Percentiles rank a stretch among this genome's conserved stretches.
Conservation (phyloP, 1,284 basidiomycete genomes). For the Grifola frondosa region DNA sequence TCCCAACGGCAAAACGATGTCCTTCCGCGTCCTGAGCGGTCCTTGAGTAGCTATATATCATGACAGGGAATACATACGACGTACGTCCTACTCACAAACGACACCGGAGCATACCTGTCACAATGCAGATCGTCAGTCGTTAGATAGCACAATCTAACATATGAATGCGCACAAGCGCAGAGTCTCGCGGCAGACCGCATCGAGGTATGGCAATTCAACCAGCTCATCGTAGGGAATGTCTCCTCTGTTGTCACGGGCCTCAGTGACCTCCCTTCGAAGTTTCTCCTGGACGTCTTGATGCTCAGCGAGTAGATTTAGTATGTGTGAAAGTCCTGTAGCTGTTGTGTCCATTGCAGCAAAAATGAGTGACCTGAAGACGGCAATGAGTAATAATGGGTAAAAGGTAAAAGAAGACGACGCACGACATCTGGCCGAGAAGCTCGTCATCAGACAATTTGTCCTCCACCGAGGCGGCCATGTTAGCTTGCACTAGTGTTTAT, state of each 20-base stretch:
- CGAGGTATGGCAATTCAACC: conserved; percentile 20
- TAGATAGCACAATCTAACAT: background rate
- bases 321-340: conserved; percentile 21
- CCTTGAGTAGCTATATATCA: too few species aligned
- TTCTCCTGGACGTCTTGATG: conserved; percentile 20
- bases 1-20: conserved; percentile 21
- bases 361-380: conserved; percentile 15
- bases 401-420: conserved; percentile 1
- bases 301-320: conserved; percentile 17
- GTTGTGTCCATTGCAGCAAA: conserved; percentile 27
- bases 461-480: conserved; percentile 25
- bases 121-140: background rate
- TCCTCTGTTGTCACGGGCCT: conserved; percentile 11
- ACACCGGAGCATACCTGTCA: conserved; percentile 9
- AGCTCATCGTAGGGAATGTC: conserved; percentile 20
- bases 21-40: conserved; percentile 13
- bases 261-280: conserved; percentile 20
- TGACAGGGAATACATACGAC: too few species aligned
- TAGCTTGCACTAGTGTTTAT: conserved; percentile 28
- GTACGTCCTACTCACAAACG: conserved; percentile 9
- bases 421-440: conserved; percentile 36
- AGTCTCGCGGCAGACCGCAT: conserved; percentile 26
- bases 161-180: conserved; percentile 18
- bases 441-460: conserved; percentile 32
- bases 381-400: background rate